Evolutionary conservation across 2,329 filamentous ascomycete genomes (phyloP).

Genomic region (Blastomyces emzantsi): DNA sequence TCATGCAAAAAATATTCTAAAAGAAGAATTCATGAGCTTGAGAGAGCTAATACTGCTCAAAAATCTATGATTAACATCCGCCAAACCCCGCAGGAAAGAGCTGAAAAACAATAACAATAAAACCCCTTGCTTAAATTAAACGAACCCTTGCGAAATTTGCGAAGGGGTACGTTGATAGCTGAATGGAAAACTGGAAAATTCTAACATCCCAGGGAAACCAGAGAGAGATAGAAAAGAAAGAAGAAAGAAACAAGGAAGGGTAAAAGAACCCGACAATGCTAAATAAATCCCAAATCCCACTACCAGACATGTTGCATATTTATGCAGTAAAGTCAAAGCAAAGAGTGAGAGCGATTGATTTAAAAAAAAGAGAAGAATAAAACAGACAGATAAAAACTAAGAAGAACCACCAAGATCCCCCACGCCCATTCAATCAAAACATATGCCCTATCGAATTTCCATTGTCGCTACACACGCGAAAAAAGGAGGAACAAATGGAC

Average conservation of each 20-base stretch:
- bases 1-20: not conserved
- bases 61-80: not conserved
- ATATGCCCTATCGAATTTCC: no score
- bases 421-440: no score
- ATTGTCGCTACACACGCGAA: no score
- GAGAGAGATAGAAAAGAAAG: not conserved
- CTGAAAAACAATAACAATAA: not conserved
- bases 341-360: not conserved
- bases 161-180: not conserved
- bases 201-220: not conserved
- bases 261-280: not conserved
- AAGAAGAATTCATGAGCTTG: not conserved
- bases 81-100: not conserved
- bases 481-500: not conserved
- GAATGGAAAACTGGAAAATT: not conserved
- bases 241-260: not conserved
- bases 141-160: not conserved
- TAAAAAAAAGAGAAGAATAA: no score
- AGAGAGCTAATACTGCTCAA: not conserved
- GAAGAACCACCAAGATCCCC: not conserved
- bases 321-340: not conserved
- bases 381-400: not conserved
- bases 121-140: not conserved
- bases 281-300: not conserved
- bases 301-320: not conserved